Base-by-base conservation (phyloP, 1,284 basidiomycete genomes). In the Malassezia restricta region DNA sequence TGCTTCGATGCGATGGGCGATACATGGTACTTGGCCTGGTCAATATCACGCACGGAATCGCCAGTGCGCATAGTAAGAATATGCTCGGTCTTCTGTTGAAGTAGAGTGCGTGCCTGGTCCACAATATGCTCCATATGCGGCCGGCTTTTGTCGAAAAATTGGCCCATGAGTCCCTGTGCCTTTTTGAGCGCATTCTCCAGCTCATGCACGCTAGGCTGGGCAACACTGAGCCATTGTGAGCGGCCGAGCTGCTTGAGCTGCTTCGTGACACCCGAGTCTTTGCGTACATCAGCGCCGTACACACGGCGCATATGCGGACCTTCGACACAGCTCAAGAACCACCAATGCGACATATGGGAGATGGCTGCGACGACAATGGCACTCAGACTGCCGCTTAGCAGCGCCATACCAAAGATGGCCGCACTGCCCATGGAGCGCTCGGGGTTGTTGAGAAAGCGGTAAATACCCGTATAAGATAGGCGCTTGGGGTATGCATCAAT, bases 201-300 rank as follows among this genome's bases (percentile, higher is more conserved):
- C 72, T 94, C 90, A 61, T 81, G 81, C 7, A 88, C 86, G 20
- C 69, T 87, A 1, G 62, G 57, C 38, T 62, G 59, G 1, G 90
- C 88, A 7, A 90, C 87, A 9, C 20, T n/a, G n/a, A n/a, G 51
- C 54, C 39, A 40, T 9, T 40, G n/a, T 3, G 39, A n/a, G 8
- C 9, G 39, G n/a, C 12, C 14, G 51, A 47, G 57, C 50, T 80
- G 84, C 76, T 90, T 90, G 73, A 98, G 83, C 28, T 95, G 91
- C 77, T 95, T 94, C 56, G 91, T 88, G 60, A 96, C 84, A 32
- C 92, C 94, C 6, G 90, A 91, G 56, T 96, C 92, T 71, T 88
- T 87, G 57, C 91, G 82, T 15, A 98, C 77, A 8, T 65, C 64
- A 65, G 90, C 83, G 12, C 92, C 92, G 73, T 96, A 98, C 14